Conservation (phyloP, 768 basidiomycete genomes). For the Mycena filopes region DNA sequence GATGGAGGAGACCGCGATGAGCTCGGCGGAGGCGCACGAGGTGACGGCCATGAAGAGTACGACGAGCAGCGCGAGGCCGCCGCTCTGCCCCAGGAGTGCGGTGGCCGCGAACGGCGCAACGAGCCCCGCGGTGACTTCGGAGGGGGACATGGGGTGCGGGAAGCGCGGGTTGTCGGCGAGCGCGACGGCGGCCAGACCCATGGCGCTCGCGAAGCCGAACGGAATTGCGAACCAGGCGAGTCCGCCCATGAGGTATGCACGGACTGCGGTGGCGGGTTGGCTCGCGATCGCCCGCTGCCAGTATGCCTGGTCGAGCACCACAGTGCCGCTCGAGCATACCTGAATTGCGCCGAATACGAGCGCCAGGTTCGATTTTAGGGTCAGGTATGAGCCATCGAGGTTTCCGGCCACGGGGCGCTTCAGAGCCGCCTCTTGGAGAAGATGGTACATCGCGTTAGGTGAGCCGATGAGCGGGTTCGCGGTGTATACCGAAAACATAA, state of each 20-base stretch:
- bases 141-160: conserved; percentile 53
- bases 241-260: conserved; percentile 64
- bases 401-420: conserved; percentile 62
- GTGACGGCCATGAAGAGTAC: conserved; percentile 48
- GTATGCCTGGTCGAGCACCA: conserved; percentile 48
- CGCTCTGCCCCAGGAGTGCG: conserved; percentile 57
- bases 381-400: conserved; percentile 61
- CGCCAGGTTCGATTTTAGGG: conserved; percentile 63
- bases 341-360: conserved; percentile 48
- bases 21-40: conserved; percentile 27
- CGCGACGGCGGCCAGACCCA: conserved; percentile 21
- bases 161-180: conserved; percentile 52
- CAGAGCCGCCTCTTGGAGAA: conserved; percentile 56
- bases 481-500: conserved; percentile 46
- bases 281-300: conserved; percentile 69
- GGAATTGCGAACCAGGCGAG: conserved; percentile 69
- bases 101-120: conserved; percentile 58
- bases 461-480: conserved; percentile 40
- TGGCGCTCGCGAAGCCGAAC: conserved; percentile 57
- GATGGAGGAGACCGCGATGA: conserved; percentile 55
- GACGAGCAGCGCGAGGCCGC: conserved; percentile 55
- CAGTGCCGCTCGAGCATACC: conserved; percentile 16
- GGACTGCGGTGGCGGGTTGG: conserved; percentile 60
- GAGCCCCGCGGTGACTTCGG: conserved; percentile 54
- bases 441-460: conserved; percentile 51